Evolutionary conservation across 1,139 yeast genomes (phyloP).

Genomic region (Yamadazyma buinensis): DNA sequence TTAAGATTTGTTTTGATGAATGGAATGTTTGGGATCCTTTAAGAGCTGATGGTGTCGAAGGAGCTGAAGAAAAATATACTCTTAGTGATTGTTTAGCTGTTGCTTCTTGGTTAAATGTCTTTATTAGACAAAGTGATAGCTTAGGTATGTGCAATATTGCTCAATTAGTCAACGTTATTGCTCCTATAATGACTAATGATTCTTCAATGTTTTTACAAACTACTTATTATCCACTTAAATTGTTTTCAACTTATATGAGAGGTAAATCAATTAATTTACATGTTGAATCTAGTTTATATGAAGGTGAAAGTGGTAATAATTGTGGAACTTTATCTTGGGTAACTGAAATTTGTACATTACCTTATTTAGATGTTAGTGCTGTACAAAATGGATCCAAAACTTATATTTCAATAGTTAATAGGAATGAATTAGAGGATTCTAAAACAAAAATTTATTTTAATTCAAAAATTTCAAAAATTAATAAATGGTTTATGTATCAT

Average conservation of each 20-base stretch:
- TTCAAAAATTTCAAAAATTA: constrained; percentile 10
- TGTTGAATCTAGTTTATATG: constrained; percentile 21
- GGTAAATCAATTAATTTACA: constrained; percentile 25
- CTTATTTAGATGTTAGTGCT: constrained; percentile 15
- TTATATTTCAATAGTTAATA: constrained; percentile 24
- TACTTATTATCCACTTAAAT: constrained; percentile 22
- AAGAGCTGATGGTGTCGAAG: constrained; percentile 24
- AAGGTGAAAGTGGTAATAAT: constrained; percentile 20
- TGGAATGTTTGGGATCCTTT: constrained; percentile 36
- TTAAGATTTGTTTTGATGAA: constrained; percentile 29
- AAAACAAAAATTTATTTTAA: constrained; percentile 16
- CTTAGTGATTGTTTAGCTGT: constrained; percentile 29
- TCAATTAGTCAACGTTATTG: constrained; percentile 29
- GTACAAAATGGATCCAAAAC: constrained; percentile 15
- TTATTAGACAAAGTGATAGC: constrained; percentile 23
- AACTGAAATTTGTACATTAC: constrained; percentile 20
- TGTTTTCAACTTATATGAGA: constrained; percentile 27
- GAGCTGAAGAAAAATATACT: constrained; percentile 28
- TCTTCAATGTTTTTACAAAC: constrained; percentile 23
- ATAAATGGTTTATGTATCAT: constrained; percentile 20
- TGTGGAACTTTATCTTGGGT: constrained; percentile 19
- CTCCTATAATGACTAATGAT: constrained; percentile 28
- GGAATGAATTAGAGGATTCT: constrained; percentile 19
- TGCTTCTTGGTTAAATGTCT: constrained; percentile 29
- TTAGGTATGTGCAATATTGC: constrained; percentile 32